Conservation (phyloP, 495 filamentous ascomycete species). For the Letharia lupina region DNA sequence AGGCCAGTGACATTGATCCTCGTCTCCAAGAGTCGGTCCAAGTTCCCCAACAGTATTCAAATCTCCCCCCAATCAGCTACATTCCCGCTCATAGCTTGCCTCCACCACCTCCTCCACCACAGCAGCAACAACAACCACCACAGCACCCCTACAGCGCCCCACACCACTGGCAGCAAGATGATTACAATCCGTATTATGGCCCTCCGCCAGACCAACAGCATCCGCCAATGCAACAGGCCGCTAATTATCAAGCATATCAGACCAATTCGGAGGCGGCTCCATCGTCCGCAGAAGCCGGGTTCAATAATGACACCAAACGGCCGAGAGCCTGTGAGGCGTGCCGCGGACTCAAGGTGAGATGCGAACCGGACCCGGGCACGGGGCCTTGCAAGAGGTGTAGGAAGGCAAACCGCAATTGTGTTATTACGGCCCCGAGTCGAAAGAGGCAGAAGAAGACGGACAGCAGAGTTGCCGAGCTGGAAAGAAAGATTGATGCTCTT, state of each 20-base stretch:
- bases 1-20: conserved; percentile 18
- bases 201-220: conserved; percentile 10
- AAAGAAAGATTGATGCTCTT: conserved; percentile 87
- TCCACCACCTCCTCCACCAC: conserved; percentile 8
- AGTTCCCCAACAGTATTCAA: conserved; percentile 1
- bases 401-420: conserved; percentile 69
- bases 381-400: conserved; percentile 76
- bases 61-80: conserved; percentile 5
- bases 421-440: conserved; percentile 72
- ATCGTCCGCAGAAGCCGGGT: background rate
- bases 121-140: conserved; percentile 8
- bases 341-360: conserved; percentile 81
- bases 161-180: conserved; percentile 15
- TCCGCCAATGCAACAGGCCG: conserved; percentile 20
- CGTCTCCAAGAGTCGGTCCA: conserved; percentile 14
- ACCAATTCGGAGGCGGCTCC: background rate
- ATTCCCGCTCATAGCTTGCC: background rate
- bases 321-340: conserved; percentile 91
- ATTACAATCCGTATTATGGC: conserved; percentile 14
- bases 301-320: conserved; percentile 54
- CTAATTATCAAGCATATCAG: conserved; percentile 14
- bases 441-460: conserved; percentile 94
- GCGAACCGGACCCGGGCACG: conserved; percentile 62
- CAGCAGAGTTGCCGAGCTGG: conserved; percentile 81
- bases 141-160: conserved; percentile 11